Evolutionary conservation across 768 basidiomycete genomes (phyloP), one percentile per base, ranked within the genome.

Genomic region (Boletus reticuloceps): DNA sequence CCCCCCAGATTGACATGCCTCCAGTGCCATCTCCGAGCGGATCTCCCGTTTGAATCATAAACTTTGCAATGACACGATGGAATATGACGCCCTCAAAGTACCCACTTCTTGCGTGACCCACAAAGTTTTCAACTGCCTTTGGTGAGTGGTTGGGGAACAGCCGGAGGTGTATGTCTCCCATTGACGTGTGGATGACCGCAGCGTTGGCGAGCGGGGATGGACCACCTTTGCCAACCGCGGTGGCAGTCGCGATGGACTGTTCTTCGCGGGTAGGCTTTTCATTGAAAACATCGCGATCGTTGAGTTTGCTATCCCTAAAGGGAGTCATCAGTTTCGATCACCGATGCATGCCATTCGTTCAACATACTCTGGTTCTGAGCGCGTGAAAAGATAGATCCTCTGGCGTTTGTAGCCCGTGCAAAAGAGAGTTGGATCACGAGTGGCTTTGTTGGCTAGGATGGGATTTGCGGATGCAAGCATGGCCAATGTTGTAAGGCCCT

Each of bases 401-500:
- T 85, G 85, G 46, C 89, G 86, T 73, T 96, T 98, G 76, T 89
- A 95, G 13, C 91, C 96, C 4, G 94, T 94, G 61, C 91, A 91
- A 69, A 96, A 89, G 31, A 99, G 77, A 0, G 89, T 96, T 8
- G 97, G 96, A 71, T 98, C 96, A 48, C 93, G 79, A 37, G 78
- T 80, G 13, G 81, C 85, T 68, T 90, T 92, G 50, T 89, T 91
- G 12, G 92, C 90, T 10, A 99, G 78, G 27, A 99, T 84, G 1
- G 97, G 97, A 68, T 99, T 99, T 29, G 91, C 85, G 11, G 96
- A 98, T 2, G 97, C 94, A 13, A 88, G 93, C 87, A 98, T 97
- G 1, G 94, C 92, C 65, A 91, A 77, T 2, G 96, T 97, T 4
- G 87, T 90, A 31, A 93, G 48, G 61, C 84, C 82, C 78, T 89